These are phyloP conservation scores for Geranomyces variabilis DNA, from an alignment of 192 early-diverging fungal genomes.

Conservation along the genomic window DNA sequence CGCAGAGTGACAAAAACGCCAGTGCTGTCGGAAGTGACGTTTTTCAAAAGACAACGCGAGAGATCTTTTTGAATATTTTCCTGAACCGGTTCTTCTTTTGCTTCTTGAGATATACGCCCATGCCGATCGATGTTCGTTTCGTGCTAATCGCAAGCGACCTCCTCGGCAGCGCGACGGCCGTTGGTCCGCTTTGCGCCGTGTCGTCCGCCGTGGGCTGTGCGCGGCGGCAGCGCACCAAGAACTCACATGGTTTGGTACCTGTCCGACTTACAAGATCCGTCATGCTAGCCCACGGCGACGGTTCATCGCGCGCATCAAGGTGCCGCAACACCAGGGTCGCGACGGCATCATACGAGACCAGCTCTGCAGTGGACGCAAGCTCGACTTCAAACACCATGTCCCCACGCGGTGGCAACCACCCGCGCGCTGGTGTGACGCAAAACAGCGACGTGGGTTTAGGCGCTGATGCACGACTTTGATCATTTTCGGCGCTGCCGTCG, in stretches of 20 bases:
- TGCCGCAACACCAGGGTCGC: neutral
- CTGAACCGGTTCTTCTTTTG: neutral
- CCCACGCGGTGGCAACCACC: constrained; percentile 7
- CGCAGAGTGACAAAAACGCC: too few species aligned
- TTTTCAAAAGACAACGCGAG: neutral
- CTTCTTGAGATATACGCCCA: neutral
- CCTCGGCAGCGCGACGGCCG: too few species aligned
- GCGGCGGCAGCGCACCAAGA: neutral
- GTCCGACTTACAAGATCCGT: neutral
- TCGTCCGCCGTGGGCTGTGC: neutral
- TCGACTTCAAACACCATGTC: constrained; percentile 10
- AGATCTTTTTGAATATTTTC: neutral
- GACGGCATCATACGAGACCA: neutral
- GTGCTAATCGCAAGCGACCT: too few species aligned
- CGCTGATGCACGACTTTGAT: neutral
- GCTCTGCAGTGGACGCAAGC: too few species aligned
- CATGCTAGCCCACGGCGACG: constrained; percentile 3
- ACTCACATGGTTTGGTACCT: neutral
- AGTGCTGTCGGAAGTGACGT: too few species aligned
- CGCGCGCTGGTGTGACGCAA: neutral
- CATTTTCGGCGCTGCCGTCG: neutral
- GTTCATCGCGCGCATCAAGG: neutral
- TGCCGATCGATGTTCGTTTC: neutral
- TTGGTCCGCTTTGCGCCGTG: too few species aligned
- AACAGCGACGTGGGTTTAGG: neutral